Evolutionary conservation across 768 basidiomycete species (phyloP).

Genomic region (Phanerochaete carnosa): DNA sequence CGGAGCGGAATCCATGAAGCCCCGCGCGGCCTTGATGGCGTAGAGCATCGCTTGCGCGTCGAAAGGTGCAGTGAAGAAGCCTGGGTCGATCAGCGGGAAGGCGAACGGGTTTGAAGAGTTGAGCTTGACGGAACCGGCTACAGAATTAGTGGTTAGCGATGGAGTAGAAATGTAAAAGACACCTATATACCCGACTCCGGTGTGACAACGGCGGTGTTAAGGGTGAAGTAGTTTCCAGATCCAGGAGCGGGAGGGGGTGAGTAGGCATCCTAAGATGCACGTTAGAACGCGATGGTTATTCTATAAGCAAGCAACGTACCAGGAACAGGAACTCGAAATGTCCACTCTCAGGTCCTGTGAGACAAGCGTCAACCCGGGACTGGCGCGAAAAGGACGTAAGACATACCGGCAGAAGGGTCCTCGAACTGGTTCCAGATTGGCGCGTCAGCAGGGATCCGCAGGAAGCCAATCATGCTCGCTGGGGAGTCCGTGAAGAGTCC

Average conservation of each 20-base stretch:
- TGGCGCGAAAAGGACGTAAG: no score
- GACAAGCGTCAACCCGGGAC: neutral
- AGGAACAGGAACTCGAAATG: conserved; percentile 4
- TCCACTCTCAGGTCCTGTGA: neutral
- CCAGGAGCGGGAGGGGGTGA: neutral
- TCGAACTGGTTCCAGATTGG: neutral
- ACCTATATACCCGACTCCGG: conserved; percentile 3
- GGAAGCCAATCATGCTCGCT: neutral
- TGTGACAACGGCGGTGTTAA: conserved; percentile 7
- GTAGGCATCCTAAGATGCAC: neutral
- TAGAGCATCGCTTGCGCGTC: conserved; percentile 28
- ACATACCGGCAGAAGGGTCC: conserved; percentile 4
- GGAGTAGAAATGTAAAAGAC: neutral
- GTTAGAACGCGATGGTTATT: no score
- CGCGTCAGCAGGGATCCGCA: neutral
- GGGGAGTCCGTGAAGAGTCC: conserved; percentile 2
- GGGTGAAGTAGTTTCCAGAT: conserved; percentile 9
- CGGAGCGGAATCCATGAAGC: neutral
- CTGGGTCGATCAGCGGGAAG: conserved; percentile 22
- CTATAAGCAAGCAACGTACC: neutral
- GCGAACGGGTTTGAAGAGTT: conserved; percentile 19
- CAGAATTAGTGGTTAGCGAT: neutral
- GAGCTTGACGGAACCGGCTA: conserved; percentile 22
- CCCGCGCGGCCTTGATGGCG: conserved; percentile 6
- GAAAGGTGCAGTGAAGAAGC: conserved; percentile 16